Base-by-base conservation (phyloP, 2,329 filamentous ascomycete species). In the Paraconiothyrium brasiliense region DNA sequence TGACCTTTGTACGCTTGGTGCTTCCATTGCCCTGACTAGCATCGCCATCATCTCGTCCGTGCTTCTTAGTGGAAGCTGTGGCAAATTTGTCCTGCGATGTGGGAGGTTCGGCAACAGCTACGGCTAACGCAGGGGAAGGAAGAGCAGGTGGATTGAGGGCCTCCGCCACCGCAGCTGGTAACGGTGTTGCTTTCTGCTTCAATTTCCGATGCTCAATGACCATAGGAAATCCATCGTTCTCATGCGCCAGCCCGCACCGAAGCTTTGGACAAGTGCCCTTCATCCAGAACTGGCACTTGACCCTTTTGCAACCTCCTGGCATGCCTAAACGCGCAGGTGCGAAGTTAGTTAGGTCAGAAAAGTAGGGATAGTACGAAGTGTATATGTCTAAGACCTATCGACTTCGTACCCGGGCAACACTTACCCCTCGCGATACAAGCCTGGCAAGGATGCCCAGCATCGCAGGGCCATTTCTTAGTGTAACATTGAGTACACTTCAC, bases 401-500 rank as follows among this genome's bases (percentile, higher is more conserved):
- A 30, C 27, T 30, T 30, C 27, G 27, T 30, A 30, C 27, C 6
- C 6, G 27, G 27, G 27, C 27, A 30, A 30, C 20, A 20, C 20
- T 20, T 20, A 20, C 20, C 34, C 34, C 54, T 39, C 16, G 37
- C 54, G 14, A 24, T 34, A 9, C 54, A 56, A 7, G 39, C 43
- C 39, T 44, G 22, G 54, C 54, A 56, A 9, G 39, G n/a, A 46
- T 39, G 10, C 9, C 54, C 54, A 34, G 34, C 37, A 27, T 56
- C 54, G 27, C 54, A 56, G 8, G 39, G 39, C 54, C 54, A 56
- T 3, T 30, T 30, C n/a, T 56, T 47, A 22, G 24, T 46, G 16
- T 56, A 56, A 14, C 52, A 47, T 20, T 56, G 54, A 20, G 27
- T 35, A n/a, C 54, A 56, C 11, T 13, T n/a, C 16, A 56, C 43